Conservation (phyloP, 2,329 filamentous ascomycete species). For the Ceratocystis cacaofunesta region DNA sequence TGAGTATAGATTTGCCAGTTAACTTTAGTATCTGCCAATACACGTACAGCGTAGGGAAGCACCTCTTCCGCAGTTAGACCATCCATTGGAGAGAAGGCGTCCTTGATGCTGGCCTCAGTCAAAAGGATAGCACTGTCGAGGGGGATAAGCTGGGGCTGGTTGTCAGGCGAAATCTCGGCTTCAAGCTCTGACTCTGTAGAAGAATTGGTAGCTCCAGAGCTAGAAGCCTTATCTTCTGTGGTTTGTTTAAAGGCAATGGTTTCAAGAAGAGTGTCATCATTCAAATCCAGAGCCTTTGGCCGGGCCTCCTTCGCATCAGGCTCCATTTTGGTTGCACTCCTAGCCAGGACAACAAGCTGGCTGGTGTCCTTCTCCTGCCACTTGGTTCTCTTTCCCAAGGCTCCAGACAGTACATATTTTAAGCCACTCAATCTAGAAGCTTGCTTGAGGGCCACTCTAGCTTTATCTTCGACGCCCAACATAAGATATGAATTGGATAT, state of each 20-base stretch:
- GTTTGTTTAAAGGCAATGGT: constrained; percentile 56
- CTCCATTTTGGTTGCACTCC: constrained; percentile 37
- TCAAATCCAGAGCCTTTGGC: constrained; percentile 61
- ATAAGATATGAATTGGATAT: constrained; percentile 70
- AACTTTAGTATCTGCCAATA: constrained; percentile 73
- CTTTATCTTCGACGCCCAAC: constrained; percentile 65
- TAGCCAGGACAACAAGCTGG: constrained; percentile 81
- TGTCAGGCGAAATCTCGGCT: constrained; percentile 52
- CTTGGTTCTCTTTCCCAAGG: constrained; percentile 70
- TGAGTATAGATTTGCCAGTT: constrained; percentile 99
- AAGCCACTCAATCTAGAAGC: constrained; percentile 57
- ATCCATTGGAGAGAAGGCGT: constrained; percentile 69
- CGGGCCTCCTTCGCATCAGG: constrained; percentile 20
- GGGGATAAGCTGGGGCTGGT: constrained; percentile 68
- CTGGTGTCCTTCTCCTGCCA: constrained; percentile 69
- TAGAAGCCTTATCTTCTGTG: constrained; percentile 21
- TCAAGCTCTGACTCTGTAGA: constrained; percentile 30
- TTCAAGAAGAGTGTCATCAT: constrained; percentile 88
- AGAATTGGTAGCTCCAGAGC: constrained; percentile 32
- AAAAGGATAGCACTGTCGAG: constrained; percentile 84
- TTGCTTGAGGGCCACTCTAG: constrained; percentile 52
- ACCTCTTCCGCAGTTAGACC: constrained; percentile 87
- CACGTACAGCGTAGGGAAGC: constrained; percentile 74
- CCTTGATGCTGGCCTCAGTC: constrained; percentile 75
- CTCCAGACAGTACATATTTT: constrained; percentile 68